Evolutionary conservation across 495 filamentous ascomycete genomes (phyloP), one percentile per base, ranked within the genome.

Genomic region (Neurospora sp.): DNA sequence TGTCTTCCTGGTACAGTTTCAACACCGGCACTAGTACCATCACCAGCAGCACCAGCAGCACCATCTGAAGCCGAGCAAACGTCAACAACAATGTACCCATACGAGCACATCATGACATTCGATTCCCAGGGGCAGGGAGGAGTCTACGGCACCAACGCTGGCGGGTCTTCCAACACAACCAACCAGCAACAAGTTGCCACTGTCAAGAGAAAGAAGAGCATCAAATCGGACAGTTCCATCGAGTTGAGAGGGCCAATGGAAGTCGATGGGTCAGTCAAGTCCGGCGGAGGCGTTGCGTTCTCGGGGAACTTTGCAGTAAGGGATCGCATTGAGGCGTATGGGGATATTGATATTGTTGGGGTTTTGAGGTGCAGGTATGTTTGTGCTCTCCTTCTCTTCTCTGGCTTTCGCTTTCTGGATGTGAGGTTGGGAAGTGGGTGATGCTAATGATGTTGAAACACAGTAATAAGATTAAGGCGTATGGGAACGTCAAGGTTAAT

Each of bases 271-370:
- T 82, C 78, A 2, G 81, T 83, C 76, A 81, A 82, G 75, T 83
- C 81, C 4, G 78, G 79, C 73, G 75, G 78, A 13, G 74, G 76
- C 42, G 73, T 83, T 38, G 73, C 73, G 5, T 75, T 83, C 38
- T 43, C 74, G 17, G 82, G 82, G 15, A 79, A 82, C 74, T 77
- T 83, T 66, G 37, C 45, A 17, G 81, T 83, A 5, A 71, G 73
- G 15, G 82, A 82, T 19, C 71, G 81, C 31, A 80, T 83, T 71
- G 82, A 83, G 75, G 82, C 82, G 34, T 83, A 83, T 70, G 82
- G 81, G 11, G 75, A 79, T 69, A 75, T 83, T 36, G 77, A 77
- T 31, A 39, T 83, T 24, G 73, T 74, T 43, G 82, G 82, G 72
- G 79, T 75, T 31, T 34, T 83, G 71, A 79, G 71, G 9, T 81